Conservation (phyloP, 2,329 filamentous ascomycete species). For the Curvularia sp. region DNA sequence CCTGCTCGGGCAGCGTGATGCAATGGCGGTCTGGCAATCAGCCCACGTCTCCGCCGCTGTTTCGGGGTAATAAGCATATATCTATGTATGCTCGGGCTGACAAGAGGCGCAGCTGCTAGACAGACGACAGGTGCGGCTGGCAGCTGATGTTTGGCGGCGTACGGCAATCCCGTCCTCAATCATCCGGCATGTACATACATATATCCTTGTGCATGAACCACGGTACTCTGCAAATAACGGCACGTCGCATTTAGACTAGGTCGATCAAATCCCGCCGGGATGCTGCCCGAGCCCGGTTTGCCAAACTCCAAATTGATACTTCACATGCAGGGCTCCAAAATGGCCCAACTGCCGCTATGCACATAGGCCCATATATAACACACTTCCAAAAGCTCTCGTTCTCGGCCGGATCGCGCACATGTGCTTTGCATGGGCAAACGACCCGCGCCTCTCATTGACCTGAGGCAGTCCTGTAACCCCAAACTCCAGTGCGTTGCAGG, state of each 20-base stretch:
- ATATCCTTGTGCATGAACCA: conserved; percentile 4
- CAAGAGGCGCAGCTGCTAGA: not conserved
- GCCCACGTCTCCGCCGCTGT: not conserved
- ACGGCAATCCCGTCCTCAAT: not conserved
- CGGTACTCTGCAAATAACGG: conserved; percentile 4
- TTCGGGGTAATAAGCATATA: not conserved
- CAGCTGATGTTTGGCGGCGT: not conserved
- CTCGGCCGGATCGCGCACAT: conserved; percentile 7
- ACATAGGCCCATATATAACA: not conserved
- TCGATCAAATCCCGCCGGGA: conserved; percentile 5
- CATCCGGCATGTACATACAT: conserved; percentile 4
- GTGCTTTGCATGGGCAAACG: conserved; percentile 15
- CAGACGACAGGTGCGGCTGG: not conserved
- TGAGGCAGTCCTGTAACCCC: conserved; percentile 5
- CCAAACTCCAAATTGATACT: conserved; percentile 3
- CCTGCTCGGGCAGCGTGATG: not conserved
- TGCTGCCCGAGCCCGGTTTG: conserved; percentile 9
- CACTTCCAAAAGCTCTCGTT: conserved; percentile 7
- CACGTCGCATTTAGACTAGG: conserved; percentile 3
- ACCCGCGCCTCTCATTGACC: conserved; percentile 12
- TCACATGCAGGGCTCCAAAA: not conserved
- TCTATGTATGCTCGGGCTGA: not conserved
- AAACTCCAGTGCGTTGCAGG: conserved; percentile 37
- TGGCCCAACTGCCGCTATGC: conserved; percentile 9
- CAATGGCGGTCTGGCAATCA: not conserved